Evolutionary conservation across 176 grass and related monocot genomes (phyloP), one percentile per base, ranked within the genome.

Genomic region (Triticum turgidum): DNA sequence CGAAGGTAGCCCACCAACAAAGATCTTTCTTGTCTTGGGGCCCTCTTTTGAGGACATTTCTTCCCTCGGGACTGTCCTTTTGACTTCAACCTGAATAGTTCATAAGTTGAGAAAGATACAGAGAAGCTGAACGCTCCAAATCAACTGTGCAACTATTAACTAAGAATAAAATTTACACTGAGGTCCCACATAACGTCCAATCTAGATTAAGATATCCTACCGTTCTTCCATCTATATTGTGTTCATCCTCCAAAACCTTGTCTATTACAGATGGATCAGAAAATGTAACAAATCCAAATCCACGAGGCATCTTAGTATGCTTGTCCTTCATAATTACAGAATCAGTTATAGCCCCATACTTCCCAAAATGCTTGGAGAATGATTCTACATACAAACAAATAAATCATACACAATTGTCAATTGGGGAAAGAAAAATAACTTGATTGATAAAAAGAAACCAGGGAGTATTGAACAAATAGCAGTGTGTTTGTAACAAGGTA

Each of bases 271-370:
- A 96, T 83, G 97, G 92, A 87, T 99, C 97, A 61, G 92, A 91
- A 99, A 97, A 99, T 86, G 94, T 99, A 86, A 99, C 92, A 91
- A 99, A 99, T 61, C 97, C 97, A 93, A 99, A 99, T 87, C 97
- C 97, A 89, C 97, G 92, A 84, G 97, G 97, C 90, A 91, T 97
- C 66, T 92, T 93, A 68, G 97, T 99, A 89, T 94, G 90, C 86
- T 93, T 96, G 89, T 99, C 97, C 84, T 94, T 95, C 97, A 99
- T 99, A 91, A 99, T 99, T 80, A 99, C 97, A 87, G 97, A 96
- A 86, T 99, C 97, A 79, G 83, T 91, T 82, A 99, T 97, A 69
- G 90, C 94, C 75, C 97, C 97, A 87, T 97, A 99, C 79, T 94
- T 96, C 86, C 85, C 90, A 89, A 99, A 99, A 97, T 99, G 94